Base-by-base conservation (phyloP, 768 basidiomycete genomes). In the Boletus subcaerulescens region DNA sequence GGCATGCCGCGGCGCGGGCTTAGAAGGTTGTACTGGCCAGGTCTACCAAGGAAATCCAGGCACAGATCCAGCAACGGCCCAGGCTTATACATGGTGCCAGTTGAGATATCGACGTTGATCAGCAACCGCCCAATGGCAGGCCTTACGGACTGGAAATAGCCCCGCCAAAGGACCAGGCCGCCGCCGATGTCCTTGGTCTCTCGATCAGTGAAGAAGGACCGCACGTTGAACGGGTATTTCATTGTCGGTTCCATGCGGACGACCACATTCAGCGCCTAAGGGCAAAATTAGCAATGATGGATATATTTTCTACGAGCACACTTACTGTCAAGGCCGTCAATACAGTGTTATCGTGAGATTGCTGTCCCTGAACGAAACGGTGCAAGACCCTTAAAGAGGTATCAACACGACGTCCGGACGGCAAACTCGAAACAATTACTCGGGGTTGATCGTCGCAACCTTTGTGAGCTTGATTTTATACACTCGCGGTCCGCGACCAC, bases 61-160 rank as follows among this genome's bases (percentile, higher is more conserved):
- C 84, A 84, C 0, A 91, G 70, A 2, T 74, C 67, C 50, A 88
- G 71, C 2, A 92, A 74, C 0, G 75, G 65, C 0, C 91, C 90
- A 0, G 79, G 70, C 60, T 81, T 82, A 65, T 85, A 91, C 85
- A 92, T 88, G 26, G 84, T 79, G 0, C 85, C 89, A 0, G 89
- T 88, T 0, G 85, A 82, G 45, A 90, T 87, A 57, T 92, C 90
- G 58, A 92, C 77, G 54, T 91, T 92, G 60, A 91, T 74, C 26
- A 90, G 67, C 61, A 92, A 79, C 0, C 73, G 73, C 0, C 83
- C 83, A 17, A 84, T 76, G 0, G 80, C 81, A 4, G 89, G 89
- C 20, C 90, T 77, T 13, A 90, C 78, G 0, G 86, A 87, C 65
- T 91, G 90, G 70, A 92, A 91, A 52, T 87, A 90, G 0, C 90